Conservation (phyloP, 371 early-diverging fungal species). For the Mortierella sp. region DNA sequence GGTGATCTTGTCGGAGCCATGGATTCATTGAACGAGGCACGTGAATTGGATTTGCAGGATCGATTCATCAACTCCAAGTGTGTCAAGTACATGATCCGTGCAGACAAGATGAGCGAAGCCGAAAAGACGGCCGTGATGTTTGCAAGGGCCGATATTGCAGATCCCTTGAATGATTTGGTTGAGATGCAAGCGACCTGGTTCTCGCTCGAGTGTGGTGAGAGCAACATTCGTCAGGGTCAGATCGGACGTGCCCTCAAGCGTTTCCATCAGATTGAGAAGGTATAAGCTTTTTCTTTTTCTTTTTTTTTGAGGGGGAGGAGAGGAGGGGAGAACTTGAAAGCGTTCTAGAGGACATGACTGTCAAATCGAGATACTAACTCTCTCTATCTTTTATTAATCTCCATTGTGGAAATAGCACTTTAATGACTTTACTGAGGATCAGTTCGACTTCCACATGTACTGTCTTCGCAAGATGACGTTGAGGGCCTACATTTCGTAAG, state of each 20-base stretch:
- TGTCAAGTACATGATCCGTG: slow-evolving; percentile 93
- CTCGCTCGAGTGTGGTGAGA: slow-evolving; percentile 78
- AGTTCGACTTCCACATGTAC: slow-evolving; percentile 97
- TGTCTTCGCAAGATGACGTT: slow-evolving; percentile 91
- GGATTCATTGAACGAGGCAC: slow-evolving; percentile 83
- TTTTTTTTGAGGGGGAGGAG: too few relatives aligned
- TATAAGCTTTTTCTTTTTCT: slow-evolving; percentile 22
- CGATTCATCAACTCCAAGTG: slow-evolving; percentile 95
- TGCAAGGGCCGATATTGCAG: slow-evolving; percentile 78
- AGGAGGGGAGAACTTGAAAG: too few relatives aligned
- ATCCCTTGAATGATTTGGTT: slow-evolving; percentile 82
- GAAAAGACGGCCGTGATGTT: slow-evolving; percentile 87
- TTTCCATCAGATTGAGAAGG: slow-evolving; percentile 83
- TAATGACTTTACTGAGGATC: slow-evolving; percentile 88
- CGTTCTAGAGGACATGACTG: too few relatives aligned
- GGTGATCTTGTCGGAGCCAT: slow-evolving; percentile 80
- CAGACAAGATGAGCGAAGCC: slow-evolving; percentile 82
- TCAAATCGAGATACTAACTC: too few relatives aligned
- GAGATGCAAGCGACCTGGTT: slow-evolving; percentile 96
- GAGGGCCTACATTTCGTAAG: slow-evolving; percentile 80
- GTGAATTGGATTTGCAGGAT: slow-evolving; percentile 93
- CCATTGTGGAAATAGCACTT: slow-evolving; percentile 65
- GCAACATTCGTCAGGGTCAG: slow-evolving; percentile 73
- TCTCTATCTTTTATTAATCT: neutral
- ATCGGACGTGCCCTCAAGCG: slow-evolving; percentile 88